Percentiles rank a stretch among this genome's conserved stretches.
These are phyloP conservation scores for Boletus insuetus DNA, from an alignment of 768 basidiomycete species.

Conservation along the genomic window DNA sequence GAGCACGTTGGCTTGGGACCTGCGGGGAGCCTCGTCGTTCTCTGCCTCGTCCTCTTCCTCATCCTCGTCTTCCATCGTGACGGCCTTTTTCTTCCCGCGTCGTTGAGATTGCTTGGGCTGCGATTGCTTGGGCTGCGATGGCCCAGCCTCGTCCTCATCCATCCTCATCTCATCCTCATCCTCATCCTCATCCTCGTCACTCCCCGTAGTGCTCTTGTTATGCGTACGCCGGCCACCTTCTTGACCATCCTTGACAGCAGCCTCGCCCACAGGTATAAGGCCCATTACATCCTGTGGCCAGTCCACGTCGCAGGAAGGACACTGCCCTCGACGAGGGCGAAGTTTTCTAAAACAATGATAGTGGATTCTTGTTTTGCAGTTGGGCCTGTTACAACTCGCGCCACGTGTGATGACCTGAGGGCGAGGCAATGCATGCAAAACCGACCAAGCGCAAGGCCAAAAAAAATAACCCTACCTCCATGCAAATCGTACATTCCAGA, in stretches of 20 bases:
- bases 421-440: background rate
- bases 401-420: conserved; percentile 70
- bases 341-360: conserved; percentile 58
- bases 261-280: conserved; percentile 64
- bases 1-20: conserved; percentile 13
- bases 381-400: conserved; percentile 53
- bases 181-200: conserved; percentile 43
- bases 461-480: conserved; percentile 45
- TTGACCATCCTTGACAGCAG: conserved; percentile 60
- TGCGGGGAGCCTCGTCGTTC: conserved; percentile 18
- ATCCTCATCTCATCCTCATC: conserved; percentile 43
- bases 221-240: conserved; percentile 41
- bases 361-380: conserved; percentile 67
- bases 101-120: conserved; percentile 29
- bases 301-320: conserved; percentile 54
- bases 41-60: conserved; percentile 37
- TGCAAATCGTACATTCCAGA: conserved; percentile 71
- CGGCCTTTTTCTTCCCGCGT: conserved; percentile 28
- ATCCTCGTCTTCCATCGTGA: conserved; percentile 44
- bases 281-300: conserved; percentile 59
- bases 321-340: conserved; percentile 42
- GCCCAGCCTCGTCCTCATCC: conserved; percentile 32
- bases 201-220: conserved; percentile 34
- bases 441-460: background rate
- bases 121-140: conserved; percentile 30